Percentiles rank a stretch among this genome's conserved stretches.
phyloP scores from a whole-genome alignment of 164 flowering plant genomes.

The Annona cherimola region DNA sequence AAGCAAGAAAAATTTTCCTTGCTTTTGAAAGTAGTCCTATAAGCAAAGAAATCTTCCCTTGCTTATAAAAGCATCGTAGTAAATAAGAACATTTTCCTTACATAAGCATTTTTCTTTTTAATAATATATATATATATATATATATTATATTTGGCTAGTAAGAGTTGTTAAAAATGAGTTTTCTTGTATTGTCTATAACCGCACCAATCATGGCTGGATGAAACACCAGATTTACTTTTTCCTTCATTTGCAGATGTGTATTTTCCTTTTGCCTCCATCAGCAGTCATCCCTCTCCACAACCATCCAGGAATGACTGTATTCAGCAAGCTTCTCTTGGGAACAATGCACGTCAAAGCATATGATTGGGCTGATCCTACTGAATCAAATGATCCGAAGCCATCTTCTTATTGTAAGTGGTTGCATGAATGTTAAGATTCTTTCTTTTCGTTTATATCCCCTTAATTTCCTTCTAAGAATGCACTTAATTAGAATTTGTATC shows the following conservation, averaged over 20 bases:
- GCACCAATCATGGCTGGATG: too few relatives aligned
- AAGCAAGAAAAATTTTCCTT: too few relatives aligned
- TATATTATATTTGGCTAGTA: too few relatives aligned
- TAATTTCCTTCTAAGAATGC: not conserved
- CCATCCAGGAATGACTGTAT: constrained; percentile 95
- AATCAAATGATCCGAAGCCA: constrained; percentile 8
- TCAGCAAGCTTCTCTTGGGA: constrained; percentile 77
- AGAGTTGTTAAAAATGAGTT: not conserved
- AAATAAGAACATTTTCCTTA: too few relatives aligned
- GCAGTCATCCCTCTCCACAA: constrained; percentile 86
- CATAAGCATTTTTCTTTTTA: too few relatives aligned
- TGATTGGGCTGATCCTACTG: constrained; percentile 55
- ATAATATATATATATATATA: too few relatives aligned
- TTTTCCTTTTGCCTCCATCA: constrained; percentile 68
- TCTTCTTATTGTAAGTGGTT: constrained; percentile 35
- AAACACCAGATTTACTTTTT: not conserved
- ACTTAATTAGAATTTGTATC: not conserved
- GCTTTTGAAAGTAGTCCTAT: too few relatives aligned
- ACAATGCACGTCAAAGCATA: constrained; percentile 79
- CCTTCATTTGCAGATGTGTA: constrained; percentile 49
- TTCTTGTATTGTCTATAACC: not conserved
- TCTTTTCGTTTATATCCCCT: not conserved
- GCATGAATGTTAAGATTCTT: not conserved
- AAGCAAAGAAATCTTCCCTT: too few relatives aligned
- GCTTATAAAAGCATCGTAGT: too few relatives aligned